These are phyloP conservation scores for Fraxinus platypoda DNA, from an alignment of 305 asterid genomes.

Conservation along the genomic window DNA sequence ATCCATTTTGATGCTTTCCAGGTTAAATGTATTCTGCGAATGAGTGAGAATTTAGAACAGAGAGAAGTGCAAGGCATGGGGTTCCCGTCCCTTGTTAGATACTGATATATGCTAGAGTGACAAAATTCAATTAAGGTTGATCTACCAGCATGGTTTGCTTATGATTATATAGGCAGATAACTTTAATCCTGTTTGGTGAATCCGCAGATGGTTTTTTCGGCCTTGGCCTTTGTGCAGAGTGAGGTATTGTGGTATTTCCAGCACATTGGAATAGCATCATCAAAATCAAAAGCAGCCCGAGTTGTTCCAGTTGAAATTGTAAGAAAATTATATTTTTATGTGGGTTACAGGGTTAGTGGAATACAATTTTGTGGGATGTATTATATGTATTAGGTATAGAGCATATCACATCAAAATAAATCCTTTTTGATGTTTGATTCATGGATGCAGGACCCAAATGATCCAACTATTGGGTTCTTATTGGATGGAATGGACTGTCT, in stretches of 20 bases:
- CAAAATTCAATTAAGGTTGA: not conserved
- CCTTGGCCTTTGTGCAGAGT: conserved; percentile 92
- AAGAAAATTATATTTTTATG: conserved; percentile 34
- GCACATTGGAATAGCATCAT: conserved; percentile 82
- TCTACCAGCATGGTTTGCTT: conserved; percentile 5
- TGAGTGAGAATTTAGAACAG: conserved; percentile 4
- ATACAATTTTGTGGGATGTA: conserved; percentile 17
- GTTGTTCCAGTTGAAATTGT: conserved; percentile 80
- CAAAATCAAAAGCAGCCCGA: conserved; percentile 74
- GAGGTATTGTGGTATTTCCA: conserved; percentile 97
- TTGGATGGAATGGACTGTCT: conserved; percentile 96
- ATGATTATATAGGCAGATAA: conserved; percentile 10
- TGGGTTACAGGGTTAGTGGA: not conserved
- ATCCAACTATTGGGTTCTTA: conserved; percentile 93
- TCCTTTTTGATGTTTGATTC: conserved; percentile 4
- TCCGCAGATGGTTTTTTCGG: conserved; percentile 96
- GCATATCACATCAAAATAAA: not conserved
- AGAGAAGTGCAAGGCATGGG: conserved; percentile 2
- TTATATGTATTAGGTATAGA: not conserved
- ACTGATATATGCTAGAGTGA: conserved; percentile 9
- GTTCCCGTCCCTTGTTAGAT: not conserved
- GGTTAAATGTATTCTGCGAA: conserved; percentile 1
- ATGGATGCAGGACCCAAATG: conserved; percentile 82
- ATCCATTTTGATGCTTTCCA: not conserved
- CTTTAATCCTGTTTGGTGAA: conserved; percentile 27